Evolutionary conservation across 306 rosid genomes (phyloP).

Genomic region (Rosa lucieae): DNA sequence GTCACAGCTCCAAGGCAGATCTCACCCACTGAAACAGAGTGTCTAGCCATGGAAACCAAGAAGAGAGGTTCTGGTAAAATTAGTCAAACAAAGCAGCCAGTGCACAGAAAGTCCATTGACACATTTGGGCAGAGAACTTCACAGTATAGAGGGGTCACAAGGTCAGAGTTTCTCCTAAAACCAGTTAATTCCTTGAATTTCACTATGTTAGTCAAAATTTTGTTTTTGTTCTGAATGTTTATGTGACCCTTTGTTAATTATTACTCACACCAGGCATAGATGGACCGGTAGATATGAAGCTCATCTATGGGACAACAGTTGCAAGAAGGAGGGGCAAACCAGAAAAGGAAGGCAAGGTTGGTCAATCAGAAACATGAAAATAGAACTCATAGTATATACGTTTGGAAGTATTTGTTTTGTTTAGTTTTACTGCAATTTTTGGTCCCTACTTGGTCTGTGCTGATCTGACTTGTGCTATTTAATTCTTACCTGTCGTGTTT

Average conservation of each 20-base stretch:
- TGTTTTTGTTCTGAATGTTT: background rate
- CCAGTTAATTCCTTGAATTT: background rate
- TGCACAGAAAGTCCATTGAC: constrained; percentile 89
- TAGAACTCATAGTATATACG: constrained; percentile 1
- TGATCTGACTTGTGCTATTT: constrained; percentile 40
- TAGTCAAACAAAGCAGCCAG: constrained; percentile 67
- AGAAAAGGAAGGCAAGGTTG: constrained; percentile 99
- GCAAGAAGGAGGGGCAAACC: constrained; percentile 98
- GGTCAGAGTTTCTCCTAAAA: constrained; percentile 31
- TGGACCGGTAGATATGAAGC: constrained; percentile 99
- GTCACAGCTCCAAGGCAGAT: constrained; percentile 68
- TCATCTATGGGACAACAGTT: constrained; percentile 97
- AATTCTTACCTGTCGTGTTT: constrained; percentile 38
- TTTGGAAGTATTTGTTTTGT: constrained; percentile 23
- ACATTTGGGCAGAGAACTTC: constrained; percentile 98
- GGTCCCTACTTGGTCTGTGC: constrained; percentile 24
- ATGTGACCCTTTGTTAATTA: background rate
- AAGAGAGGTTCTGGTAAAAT: constrained; percentile 66
- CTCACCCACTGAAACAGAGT: constrained; percentile 56
- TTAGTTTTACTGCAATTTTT: constrained; percentile 1
- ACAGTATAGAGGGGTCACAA: constrained; percentile 93
- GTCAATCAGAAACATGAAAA: constrained; percentile 16
- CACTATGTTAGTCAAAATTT: background rate
- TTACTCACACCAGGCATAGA: constrained; percentile 58
- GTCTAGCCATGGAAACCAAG: constrained; percentile 54